A percentile compares a stretch with the other conserved stretches of the same genome.
Conservation (phyloP, 2,329 filamentous ascomycete species). For the Monascus ruber region DNA sequence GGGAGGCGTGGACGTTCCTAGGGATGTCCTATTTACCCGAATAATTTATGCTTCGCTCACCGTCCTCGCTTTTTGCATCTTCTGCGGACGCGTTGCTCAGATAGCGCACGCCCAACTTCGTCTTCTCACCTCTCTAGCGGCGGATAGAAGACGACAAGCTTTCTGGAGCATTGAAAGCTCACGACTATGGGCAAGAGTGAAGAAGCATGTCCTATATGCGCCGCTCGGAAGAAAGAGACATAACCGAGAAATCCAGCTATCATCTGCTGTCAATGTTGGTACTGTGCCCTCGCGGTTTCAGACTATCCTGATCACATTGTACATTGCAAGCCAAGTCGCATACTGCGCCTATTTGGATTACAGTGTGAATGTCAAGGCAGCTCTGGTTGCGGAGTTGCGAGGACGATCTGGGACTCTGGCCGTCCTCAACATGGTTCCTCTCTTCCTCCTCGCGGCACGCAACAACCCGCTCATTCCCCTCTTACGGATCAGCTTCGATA, state of each 20-base stretch:
- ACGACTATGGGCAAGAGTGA: constrained; percentile 30
- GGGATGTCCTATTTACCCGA: constrained; percentile 28
- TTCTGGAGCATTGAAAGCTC: constrained; percentile 36
- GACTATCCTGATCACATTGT: constrained; percentile 54
- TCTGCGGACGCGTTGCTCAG: constrained; percentile 31
- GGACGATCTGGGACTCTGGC: constrained; percentile 76
- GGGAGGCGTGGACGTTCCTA: constrained; percentile 27
- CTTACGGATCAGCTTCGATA: constrained; percentile 85
- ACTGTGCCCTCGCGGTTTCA: constrained; percentile 74
- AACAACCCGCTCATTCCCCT: constrained; percentile 84
- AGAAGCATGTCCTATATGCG: constrained; percentile 43
- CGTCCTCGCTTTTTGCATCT: constrained; percentile 23
- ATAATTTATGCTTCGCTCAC: constrained; percentile 28
- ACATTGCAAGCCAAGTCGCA: constrained; percentile 61
- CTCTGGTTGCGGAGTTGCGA: constrained; percentile 68
- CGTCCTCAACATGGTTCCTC: constrained; percentile 81
- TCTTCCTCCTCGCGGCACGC: constrained; percentile 76
- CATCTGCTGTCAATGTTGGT: constrained; percentile 57
- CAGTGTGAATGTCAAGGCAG: constrained; percentile 30
- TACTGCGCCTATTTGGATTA: constrained; percentile 51
- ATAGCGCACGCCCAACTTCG: constrained; percentile 35
- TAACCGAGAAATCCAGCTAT: constrained; percentile 62
- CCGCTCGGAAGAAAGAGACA: constrained; percentile 65
- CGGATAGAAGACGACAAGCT: constrained; percentile 27
- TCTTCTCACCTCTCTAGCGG: constrained; percentile 29